Evolutionary conservation across 2,329 filamentous ascomycete genomes (phyloP).

Genomic region (Sarocladium kiliense): DNA sequence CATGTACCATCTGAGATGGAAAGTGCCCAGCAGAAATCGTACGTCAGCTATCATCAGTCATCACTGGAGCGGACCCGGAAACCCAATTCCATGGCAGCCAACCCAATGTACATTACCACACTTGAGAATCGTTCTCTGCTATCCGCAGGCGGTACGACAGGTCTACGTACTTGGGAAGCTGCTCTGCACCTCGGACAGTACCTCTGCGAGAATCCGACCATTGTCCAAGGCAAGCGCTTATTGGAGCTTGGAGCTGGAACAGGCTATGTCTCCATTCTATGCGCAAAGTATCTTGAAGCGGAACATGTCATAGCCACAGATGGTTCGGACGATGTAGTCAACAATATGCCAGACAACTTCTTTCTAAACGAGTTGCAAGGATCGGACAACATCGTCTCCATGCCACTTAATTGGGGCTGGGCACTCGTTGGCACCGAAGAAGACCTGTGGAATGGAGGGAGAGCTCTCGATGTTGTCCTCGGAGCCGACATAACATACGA

Average conservation of each 20-base stretch:
- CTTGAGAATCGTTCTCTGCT: conserved; percentile 66
- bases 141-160: conserved; percentile 67
- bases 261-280: conserved; percentile 69
- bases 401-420: conserved; percentile 61
- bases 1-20: conserved; percentile 59
- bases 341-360: conserved; percentile 61
- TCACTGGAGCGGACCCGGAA: too few species aligned
- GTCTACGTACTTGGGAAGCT: conserved; percentile 77
- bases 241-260: conserved; percentile 74
- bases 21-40: conserved; percentile 66
- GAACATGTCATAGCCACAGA: conserved; percentile 63
- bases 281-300: conserved; percentile 60
- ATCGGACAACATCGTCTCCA: conserved; percentile 37
- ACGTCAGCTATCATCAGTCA: conserved; percentile 65
- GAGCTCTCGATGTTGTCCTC: conserved; percentile 56
- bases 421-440: conserved; percentile 54
- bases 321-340: conserved; percentile 67
- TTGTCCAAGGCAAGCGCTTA: conserved; percentile 51
- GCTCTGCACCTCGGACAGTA: conserved; percentile 68
- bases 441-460: conserved; percentile 41
- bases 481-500: conserved; percentile 81
- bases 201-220: conserved; percentile 42
- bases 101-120: conserved; percentile 48
- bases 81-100: too few species aligned
- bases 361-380: conserved; percentile 61